A percentile compares a stretch with the other conserved stretches of the same genome.
phyloP scores from a whole-genome alignment of 306 rosid species.

The Citrullus amarus region DNA sequence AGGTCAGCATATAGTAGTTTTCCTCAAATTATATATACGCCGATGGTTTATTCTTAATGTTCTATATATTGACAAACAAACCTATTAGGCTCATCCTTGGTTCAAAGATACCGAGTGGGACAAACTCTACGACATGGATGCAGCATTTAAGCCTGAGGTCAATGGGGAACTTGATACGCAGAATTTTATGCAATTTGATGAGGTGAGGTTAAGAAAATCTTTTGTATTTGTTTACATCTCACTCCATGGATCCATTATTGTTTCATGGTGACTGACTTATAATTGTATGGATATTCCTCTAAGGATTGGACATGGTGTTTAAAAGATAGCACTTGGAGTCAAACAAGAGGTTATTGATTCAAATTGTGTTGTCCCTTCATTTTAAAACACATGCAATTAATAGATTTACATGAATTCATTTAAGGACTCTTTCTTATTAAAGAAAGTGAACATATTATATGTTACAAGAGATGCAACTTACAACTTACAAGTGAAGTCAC shows the following conservation, averaged over 20 bases:
- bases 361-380: neutral
- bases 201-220: constrained; percentile 28
- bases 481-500: neutral
- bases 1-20: constrained; percentile 22
- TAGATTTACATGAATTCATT: neutral
- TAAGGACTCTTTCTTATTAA: neutral
- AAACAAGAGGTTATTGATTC: neutral
- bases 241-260: neutral
- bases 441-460: neutral
- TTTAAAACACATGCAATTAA: neutral
- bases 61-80: neutral
- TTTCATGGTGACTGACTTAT: neutral
- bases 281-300: neutral
- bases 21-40: neutral
- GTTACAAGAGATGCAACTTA: neutral
- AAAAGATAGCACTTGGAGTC: neutral
- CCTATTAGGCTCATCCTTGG: constrained; percentile 86
- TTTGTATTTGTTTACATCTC: neutral
- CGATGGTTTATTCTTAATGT: neutral
- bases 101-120: constrained; percentile 70
- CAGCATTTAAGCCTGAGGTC: constrained; percentile 93
- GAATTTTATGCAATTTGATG: constrained; percentile 84
- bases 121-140: constrained; percentile 64
- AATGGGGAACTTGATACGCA: constrained; percentile 87
- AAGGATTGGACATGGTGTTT: neutral